phyloP scores from a whole-genome alignment of 257 asterid species.

The Solanum lignicaule region DNA sequence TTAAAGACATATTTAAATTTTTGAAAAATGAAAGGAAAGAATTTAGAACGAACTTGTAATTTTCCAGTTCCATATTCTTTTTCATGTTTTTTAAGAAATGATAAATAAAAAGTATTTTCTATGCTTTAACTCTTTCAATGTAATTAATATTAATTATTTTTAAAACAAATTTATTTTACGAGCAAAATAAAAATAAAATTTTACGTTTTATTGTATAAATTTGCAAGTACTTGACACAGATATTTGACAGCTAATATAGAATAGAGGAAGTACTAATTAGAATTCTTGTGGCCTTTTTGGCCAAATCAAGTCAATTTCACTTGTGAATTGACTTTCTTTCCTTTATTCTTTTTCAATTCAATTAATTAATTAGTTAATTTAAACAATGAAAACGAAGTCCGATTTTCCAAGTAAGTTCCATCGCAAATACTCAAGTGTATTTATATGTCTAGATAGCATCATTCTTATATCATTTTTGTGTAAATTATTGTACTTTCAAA shows the following conservation, averaged over 20 bases:
- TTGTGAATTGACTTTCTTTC: not conserved
- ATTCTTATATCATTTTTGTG: not conserved
- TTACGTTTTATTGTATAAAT: not conserved
- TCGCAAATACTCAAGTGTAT: not conserved
- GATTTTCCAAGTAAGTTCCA: not conserved
- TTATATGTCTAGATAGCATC: not conserved
- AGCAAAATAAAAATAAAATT: not conserved
- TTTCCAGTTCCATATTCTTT: not conserved
- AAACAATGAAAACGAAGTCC: not conserved
- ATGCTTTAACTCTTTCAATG: not conserved
- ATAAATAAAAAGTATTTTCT: not conserved
- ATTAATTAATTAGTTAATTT: not conserved
- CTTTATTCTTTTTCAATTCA: not conserved
- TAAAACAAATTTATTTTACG: not conserved
- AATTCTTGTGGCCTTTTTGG: not conserved
- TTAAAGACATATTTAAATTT: not conserved
- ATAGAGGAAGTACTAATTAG: not conserved
- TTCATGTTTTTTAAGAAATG: not conserved
- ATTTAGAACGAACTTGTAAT: not conserved
- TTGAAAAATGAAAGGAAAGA: not conserved
- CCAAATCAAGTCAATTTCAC: not conserved
- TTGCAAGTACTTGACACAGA: not conserved
- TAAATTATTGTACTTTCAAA: not conserved
- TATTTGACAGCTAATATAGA: not conserved
- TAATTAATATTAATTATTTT: not conserved